Conservation (phyloP, 352 stramenopile genomes). For the Globisporangium radiosum region DNA sequence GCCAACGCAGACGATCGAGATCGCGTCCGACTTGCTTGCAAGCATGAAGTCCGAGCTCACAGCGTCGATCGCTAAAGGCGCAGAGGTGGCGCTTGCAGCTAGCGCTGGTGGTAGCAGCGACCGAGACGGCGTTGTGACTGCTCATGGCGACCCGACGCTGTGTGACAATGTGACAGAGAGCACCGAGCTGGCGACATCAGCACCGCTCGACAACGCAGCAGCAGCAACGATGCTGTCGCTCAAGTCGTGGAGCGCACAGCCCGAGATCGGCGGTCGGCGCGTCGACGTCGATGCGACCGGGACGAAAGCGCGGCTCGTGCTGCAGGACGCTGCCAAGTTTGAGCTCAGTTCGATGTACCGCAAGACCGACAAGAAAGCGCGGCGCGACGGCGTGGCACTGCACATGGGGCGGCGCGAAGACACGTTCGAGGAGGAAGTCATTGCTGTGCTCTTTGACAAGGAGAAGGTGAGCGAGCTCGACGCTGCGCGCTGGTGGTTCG, state of each 20-base stretch:
- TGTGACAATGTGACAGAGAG: slow-evolving; percentile 6
- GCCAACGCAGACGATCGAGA: slow-evolving; percentile 40
- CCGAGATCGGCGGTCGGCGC: slow-evolving; percentile 38
- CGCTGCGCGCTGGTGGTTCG: slow-evolving; percentile 61
- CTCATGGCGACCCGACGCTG: slow-evolving; percentile 3
- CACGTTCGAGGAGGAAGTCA: slow-evolving; percentile 73
- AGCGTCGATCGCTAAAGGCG: slow-evolving; percentile 27
- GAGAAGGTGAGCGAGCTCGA: slow-evolving; percentile 76
- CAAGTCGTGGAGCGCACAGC: slow-evolving; percentile 45
- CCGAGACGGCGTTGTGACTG: no score
- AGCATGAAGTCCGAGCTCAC: slow-evolving; percentile 66
- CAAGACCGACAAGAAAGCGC: slow-evolving; percentile 74
- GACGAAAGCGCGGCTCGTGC: slow-evolving; percentile 60
- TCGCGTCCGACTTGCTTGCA: slow-evolving; percentile 54
- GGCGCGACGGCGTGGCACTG: slow-evolving; percentile 62
- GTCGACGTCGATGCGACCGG: slow-evolving; percentile 68
- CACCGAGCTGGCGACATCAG: not conserved
- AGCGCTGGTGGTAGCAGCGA: not conserved
- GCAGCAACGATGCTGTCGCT: not conserved
- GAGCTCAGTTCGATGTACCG: slow-evolving; percentile 83
- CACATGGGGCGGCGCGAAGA: slow-evolving; percentile 73
- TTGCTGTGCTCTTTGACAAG: slow-evolving; percentile 79
- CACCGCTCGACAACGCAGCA: not conserved
- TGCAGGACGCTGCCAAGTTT: slow-evolving; percentile 74
- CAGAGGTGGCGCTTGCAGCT: slow-evolving; percentile 5